Base-by-base conservation (phyloP, 768 basidiomycete genomes). In the Crucibulum laeve region DNA sequence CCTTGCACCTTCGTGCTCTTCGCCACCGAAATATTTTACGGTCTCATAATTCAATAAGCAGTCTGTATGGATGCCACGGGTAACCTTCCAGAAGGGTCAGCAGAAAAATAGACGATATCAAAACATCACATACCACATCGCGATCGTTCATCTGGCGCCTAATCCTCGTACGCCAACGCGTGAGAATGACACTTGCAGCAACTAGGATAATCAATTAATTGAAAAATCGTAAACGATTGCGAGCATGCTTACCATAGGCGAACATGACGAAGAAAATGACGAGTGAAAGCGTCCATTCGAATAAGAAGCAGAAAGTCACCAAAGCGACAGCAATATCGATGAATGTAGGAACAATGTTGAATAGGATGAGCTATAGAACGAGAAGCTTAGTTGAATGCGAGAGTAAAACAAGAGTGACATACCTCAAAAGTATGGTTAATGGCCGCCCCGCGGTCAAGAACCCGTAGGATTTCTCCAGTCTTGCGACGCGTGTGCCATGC, bases 21-120 rank as follows among this genome's bases (percentile, higher is more conserved):
- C 91, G 13, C 89, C 86, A n/a, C 80, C 81, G 58, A 92, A 93
- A 59, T 90, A 90, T 61, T 90, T 93, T 53, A 91, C 84, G 4
- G 89, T 91, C 60, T 87, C 86, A 47, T 87, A 88, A 56, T 87
- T 87, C 40, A 89, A 73, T 22, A 91, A 63, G 52, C 80, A 82
- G 54, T 92, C 90, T 4, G 87, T 84, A 51, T 89, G 84, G 41
- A 92, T 92, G 6, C 85, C 87, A 28, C 91, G 79, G 18, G 84
- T 90, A 19, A 84, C 62, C 82, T 84, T 42, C 38, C 15, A 8
- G 4, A 26, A 47, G 8, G 36, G 42, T 42, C 44, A 13, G 41
- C 25, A 43, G 17, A 23, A 6, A 25, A 11, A 28, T 14, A 21
- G 32, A 24, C 15, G 19, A 22, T 21, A 40, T 40, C 25, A 8